Base-by-base conservation (phyloP, 805 yeast species). In the Metschnikowia borealis region DNA sequence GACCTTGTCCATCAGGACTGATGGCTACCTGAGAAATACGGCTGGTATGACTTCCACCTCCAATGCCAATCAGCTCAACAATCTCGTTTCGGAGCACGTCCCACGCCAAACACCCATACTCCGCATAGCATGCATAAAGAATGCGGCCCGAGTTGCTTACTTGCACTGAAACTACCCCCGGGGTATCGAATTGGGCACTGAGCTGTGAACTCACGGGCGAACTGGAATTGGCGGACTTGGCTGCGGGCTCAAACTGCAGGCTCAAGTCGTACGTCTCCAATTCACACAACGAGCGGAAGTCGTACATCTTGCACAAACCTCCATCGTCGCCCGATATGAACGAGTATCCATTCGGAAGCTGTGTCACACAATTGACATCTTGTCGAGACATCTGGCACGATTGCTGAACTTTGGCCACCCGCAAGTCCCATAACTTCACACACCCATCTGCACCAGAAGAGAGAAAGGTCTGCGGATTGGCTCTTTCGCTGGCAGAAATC, bases 301-400 rank as follows among this genome's bases (percentile, higher is more conserved):
- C 97, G 65, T 80, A 86, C 49, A 89, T 66, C 51, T 87, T 75
- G 23, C 87, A 71, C 0, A 75, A 64, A 3, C 92, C 91, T 63
- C 87, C 95, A 61, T 89, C 97, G 41, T 86, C 78, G 1, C 96
- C 96, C 2, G 85, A 76, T 0, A 79, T 81, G 57, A 90, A 81
- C 1, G 89, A 77, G 51, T 83, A 71, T 1, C 89, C 89, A 54
- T 82, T 85, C 7, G 89, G 89, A 62, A 84, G 84, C 58, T 81
- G 81, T 53, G 78, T 73, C 6, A 86, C 54, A 38, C 68, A 53
- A 46, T 84, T 84, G 20, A 87, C 80, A 62, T 91, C 97, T 43
- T 77, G 75, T 23, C 75, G 75, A 23, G 87, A 79, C 1, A 82
- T 78, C 42, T 72, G 71, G 70, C 84, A 70, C 56, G 74, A 70